Evolutionary conservation across 2,329 filamentous ascomycete species (phyloP), one percentile per base, ranked within the genome.

Genomic region (Akanthomyces lecanii): DNA sequence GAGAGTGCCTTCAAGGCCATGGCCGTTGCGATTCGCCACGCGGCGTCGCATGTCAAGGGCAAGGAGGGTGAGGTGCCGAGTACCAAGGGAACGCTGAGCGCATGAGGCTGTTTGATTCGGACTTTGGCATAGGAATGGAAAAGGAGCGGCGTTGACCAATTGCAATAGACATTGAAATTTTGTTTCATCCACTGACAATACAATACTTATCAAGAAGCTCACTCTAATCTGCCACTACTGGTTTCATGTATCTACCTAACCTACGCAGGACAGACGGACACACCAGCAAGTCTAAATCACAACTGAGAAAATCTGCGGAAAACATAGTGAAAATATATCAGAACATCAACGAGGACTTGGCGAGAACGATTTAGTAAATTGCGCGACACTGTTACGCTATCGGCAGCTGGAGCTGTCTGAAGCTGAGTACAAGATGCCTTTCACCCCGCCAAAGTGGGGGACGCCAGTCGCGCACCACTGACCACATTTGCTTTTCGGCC

Each of bases 1-100:
- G 95, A 98, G 85, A 95, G 90, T 74, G 95, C 94, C 18, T 97
- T 99, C 78, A 99, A 99, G 84, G 95, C 95, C 53, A 77, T 98
- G 68, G 95, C 95, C 0, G 87, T 97, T 51, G 95, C 95, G 8
- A 83, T 96, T 62, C 84, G 89, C 69, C 84, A 85, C 75, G 95
- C 95, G 11, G 94, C 88, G 55, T 83, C 84, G 57, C 83, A 86
- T 69, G 86, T 94, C 38, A 85, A 86, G 48, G 92, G 91, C 12
- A 89, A 89, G 74, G 92, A 96, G 77, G 92, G 92, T 3, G 95
- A 99, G 81, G 88, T 98, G 30, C 91, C 93, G 60, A 97, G 93
- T 79, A 98, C 94, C 10, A 98, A 98, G 84, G 94, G 94, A 12
- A 96, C 96, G 40, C 75, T 97, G 76, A 87, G 80, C 71, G 84